phyloP scores from a whole-genome alignment of 1,284 basidiomycete genomes.

The Trametes versicolor region DNA sequence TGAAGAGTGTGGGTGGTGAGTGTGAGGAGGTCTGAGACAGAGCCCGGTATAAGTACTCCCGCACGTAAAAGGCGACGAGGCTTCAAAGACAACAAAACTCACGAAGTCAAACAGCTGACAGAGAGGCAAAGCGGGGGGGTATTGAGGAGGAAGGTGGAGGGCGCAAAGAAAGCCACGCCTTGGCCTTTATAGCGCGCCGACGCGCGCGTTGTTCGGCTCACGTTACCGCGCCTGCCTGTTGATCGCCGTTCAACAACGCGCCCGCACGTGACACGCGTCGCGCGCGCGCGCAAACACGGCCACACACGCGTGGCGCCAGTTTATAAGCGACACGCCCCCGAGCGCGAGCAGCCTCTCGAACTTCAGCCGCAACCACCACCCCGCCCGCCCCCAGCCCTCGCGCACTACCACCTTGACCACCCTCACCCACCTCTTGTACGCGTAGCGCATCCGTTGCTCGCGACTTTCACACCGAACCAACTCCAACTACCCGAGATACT shows the following conservation, averaged over 20 bases:
- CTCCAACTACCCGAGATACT: conserved; percentile 19
- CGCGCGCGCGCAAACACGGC: conserved; percentile 26
- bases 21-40: not conserved
- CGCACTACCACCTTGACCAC: not conserved
- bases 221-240: conserved; percentile 34
- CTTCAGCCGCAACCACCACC: conserved; percentile 30
- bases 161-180: conserved; percentile 10
- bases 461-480: conserved; percentile 1
- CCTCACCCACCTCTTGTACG: not conserved
- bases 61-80: too few species aligned
- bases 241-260: conserved; percentile 35
- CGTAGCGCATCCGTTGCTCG: conserved; percentile 10
- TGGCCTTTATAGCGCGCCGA: conserved; percentile 10
- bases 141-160: conserved; percentile 4
- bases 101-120: not conserved
- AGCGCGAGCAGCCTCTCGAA: conserved; percentile 25
- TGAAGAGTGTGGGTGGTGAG: conserved; percentile 14
- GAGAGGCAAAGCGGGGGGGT: not conserved
- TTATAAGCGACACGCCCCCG: conserved; percentile 30
- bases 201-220: conserved; percentile 15
- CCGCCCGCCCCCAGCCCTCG: conserved; percentile 23
- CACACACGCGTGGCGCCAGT: conserved; percentile 34
- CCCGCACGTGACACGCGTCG: conserved; percentile 35
- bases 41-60: conserved; percentile 9
- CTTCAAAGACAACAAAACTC: not conserved